A percentile compares a stretch with the other conserved stretches of the same genome.
Conservation (phyloP, 179 eudicot genomes). For the Spinacia oleracea region DNA sequence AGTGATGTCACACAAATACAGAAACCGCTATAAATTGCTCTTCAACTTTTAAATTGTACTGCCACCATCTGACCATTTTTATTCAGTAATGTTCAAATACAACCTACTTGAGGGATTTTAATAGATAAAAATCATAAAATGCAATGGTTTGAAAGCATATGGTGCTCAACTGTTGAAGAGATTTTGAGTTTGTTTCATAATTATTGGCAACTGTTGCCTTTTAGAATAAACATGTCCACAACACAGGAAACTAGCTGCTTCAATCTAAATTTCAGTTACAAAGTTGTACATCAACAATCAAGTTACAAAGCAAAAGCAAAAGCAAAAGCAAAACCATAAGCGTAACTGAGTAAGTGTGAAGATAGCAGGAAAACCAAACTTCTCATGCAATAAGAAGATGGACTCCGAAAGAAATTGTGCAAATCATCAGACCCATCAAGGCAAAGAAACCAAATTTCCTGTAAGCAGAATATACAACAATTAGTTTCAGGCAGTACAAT, state of each 20-base stretch:
- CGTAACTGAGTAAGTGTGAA: neutral
- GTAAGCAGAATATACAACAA: slow-evolving; percentile 9
- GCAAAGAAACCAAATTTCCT: slow-evolving; percentile 44
- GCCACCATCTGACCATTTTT: neutral
- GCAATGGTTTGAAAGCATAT: neutral
- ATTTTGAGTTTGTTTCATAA: neutral
- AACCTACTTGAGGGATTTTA: neutral
- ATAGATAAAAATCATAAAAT: neutral
- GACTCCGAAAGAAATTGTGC: slow-evolving; percentile 41
- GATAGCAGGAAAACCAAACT: neutral
- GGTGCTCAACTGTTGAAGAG: neutral
- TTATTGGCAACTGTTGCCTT: neutral
- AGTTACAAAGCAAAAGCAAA: neutral
- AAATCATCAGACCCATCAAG: slow-evolving; percentile 29
- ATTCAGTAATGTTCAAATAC: neutral
- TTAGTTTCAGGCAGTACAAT: slow-evolving; percentile 7
- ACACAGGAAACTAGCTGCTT: neutral
- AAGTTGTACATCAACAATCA: neutral
- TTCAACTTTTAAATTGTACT: too few relatives aligned
- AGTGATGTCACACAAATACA: neutral
- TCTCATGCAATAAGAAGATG: slow-evolving; percentile 34
- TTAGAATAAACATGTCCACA: neutral
- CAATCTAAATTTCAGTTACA: neutral
- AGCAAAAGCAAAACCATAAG: neutral
- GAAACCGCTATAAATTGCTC: neutral